These are phyloP conservation scores for Kazachstania psychrophila DNA, from an alignment of 805 yeast species.

Conservation along the genomic window DNA sequence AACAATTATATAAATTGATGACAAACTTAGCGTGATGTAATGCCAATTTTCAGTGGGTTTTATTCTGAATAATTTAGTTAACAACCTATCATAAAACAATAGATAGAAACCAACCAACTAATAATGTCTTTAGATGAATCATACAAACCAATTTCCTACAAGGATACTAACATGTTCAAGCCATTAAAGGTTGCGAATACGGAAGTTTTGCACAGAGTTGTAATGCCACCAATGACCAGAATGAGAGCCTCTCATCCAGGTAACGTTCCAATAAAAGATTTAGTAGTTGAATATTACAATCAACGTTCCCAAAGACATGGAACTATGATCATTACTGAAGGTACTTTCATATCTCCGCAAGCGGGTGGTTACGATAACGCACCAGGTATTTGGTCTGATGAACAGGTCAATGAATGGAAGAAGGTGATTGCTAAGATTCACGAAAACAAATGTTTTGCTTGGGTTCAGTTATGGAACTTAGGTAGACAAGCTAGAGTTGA, in stretches of 20 bases:
- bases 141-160: conserved; percentile 15
- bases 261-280: conserved; percentile 34
- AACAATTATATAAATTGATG: no score
- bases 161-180: conserved; percentile 3
- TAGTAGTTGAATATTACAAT: conserved; percentile 40
- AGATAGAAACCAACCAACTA: no score
- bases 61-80: no score
- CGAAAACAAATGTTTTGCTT: conserved; percentile 35
- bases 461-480: conserved; percentile 45
- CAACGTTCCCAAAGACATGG: conserved; percentile 49
- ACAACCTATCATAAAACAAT: no score
- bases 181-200: conserved; percentile 34
- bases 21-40: no score
- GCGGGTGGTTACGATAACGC: conserved; percentile 34
- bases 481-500: conserved; percentile 35
- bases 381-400: conserved; percentile 42
- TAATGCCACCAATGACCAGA: conserved; percentile 37
- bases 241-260: conserved; percentile 31
- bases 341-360: conserved; percentile 36
- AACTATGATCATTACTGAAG: conserved; percentile 52
- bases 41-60: no score
- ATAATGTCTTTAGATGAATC: conserved; percentile 15
- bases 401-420: conserved; percentile 42
- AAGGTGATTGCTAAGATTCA: conserved; percentile 42
- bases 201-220: conserved; percentile 31